phyloP scores from a whole-genome alignment of 2,329 filamentous ascomycete genomes.

The Neofusicoccum kwambonambiense region DNA sequence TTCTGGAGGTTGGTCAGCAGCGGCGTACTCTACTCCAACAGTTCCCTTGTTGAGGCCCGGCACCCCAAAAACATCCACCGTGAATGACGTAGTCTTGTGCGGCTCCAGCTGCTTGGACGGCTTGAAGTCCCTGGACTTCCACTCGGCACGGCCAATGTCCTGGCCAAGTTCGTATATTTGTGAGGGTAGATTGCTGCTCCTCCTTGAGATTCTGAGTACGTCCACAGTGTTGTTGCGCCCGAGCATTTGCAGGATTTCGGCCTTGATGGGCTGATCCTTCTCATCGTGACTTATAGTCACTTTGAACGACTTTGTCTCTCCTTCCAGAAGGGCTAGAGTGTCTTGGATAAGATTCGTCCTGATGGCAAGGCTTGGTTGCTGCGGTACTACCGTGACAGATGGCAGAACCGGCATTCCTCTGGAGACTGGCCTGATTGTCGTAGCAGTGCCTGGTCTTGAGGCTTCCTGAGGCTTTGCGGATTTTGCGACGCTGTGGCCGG shows the following conservation, averaged over 20 bases:
- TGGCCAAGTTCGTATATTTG: constrained; percentile 83
- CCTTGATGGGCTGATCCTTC: constrained; percentile 64
- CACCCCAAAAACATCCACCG: constrained; percentile 8
- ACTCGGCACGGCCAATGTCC: constrained; percentile 68
- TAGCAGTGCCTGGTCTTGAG: constrained; percentile 10
- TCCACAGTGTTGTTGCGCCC: constrained; percentile 86
- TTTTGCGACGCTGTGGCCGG: constrained; percentile 5
- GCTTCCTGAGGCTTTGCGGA: not conserved
- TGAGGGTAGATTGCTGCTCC: constrained; percentile 72
- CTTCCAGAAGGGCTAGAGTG: constrained; percentile 89
- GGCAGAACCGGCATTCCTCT: constrained; percentile 36
- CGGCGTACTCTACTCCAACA: constrained; percentile 10
- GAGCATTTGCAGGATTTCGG: constrained; percentile 82
- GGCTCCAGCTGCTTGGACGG: constrained; percentile 42
- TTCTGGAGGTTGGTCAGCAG: constrained; percentile 10
- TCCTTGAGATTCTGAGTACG: constrained; percentile 71
- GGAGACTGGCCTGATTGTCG: not conserved
- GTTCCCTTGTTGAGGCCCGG: constrained; percentile 7
- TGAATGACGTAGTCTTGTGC: constrained; percentile 49
- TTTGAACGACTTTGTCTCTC: constrained; percentile 74
- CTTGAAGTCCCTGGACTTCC: constrained; percentile 17
- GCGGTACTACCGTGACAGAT: constrained; percentile 71
- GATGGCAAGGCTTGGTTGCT: constrained; percentile 74
- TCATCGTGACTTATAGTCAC: constrained; percentile 71
- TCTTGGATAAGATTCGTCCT: constrained; percentile 78